Percentiles rank a stretch among this genome's conserved stretches.
phyloP scores from a whole-genome alignment of 73 alveolate species.

The Paramecium tetraurelia region DNA sequence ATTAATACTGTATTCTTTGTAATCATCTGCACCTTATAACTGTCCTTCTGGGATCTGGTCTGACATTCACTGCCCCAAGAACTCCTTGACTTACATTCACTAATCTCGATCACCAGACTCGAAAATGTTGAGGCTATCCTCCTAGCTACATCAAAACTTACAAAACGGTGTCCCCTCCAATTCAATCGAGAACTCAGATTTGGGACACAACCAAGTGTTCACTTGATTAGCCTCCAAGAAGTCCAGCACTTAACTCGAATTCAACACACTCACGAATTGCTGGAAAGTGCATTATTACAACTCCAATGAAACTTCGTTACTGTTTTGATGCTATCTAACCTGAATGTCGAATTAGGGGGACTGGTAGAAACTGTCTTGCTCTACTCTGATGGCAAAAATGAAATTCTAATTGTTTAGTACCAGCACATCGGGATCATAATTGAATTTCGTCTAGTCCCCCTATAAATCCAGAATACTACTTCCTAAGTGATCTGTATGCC shows the following conservation, averaged over 20 bases:
- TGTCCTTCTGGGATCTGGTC: not conserved
- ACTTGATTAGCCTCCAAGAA: not conserved
- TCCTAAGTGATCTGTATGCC: not conserved
- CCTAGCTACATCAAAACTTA: not conserved
- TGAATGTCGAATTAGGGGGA: not conserved
- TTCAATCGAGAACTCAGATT: not conserved
- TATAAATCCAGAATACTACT: not conserved
- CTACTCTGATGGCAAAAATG: not conserved
- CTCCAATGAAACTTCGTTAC: not conserved
- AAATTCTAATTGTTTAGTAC: not conserved
- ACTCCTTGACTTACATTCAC: not conserved
- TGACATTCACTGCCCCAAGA: not conserved
- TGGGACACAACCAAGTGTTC: not conserved
- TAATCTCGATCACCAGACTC: not conserved
- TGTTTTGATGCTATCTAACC: not conserved
- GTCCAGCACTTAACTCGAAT: not conserved
- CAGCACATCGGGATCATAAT: not conserved
- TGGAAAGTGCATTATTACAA: not conserved
- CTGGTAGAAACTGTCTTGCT: not conserved
- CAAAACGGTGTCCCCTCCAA: not conserved
- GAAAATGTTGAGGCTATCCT: not conserved
- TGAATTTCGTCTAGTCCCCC: not conserved
- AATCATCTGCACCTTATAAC: not conserved
- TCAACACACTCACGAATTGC: not conserved
- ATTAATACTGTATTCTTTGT: not conserved